Evolutionary conservation across 2,329 filamentous ascomycete genomes (phyloP).

Genomic region (Exophiala xenobiotica): DNA sequence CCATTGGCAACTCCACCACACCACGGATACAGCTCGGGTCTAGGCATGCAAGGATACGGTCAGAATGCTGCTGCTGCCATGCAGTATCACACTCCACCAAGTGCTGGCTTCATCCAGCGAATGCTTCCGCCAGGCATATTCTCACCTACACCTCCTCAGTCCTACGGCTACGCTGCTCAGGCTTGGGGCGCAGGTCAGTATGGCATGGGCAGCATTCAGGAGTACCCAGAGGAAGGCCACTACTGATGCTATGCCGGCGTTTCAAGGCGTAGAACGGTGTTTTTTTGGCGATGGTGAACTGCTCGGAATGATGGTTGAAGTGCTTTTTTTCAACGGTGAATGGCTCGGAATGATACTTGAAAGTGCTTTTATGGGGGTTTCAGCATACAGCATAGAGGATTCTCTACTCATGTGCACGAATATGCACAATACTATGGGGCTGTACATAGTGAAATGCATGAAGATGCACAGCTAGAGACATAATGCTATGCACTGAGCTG

Average conservation of each 20-base stretch:
- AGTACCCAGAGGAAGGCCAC: background rate
- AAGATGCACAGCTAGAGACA: no score
- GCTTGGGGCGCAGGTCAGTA: background rate
- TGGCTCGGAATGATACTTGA: no score
- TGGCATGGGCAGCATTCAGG: background rate
- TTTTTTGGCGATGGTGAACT: no score
- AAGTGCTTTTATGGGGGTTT: no score
- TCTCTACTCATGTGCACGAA: no score
- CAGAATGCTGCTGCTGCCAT: no score
- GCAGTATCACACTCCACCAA: background rate
- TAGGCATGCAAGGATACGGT: no score
- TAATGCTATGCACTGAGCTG: no score
- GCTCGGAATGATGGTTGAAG: no score
- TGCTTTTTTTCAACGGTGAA: background rate
- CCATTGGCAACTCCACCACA: conserved; percentile 13
- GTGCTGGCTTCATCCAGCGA: background rate
- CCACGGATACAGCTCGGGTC: background rate
- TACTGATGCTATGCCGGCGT: background rate
- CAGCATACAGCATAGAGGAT: no score
- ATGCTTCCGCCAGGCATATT: conserved; percentile 16
- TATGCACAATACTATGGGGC: no score
- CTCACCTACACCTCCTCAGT: conserved; percentile 7
- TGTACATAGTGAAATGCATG: no score
- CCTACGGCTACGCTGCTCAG: background rate
- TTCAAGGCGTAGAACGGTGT: background rate